These are phyloP conservation scores for Geotrichum australiense DNA, from an alignment of 1,139 yeast genomes.

Conservation along the genomic window DNA sequence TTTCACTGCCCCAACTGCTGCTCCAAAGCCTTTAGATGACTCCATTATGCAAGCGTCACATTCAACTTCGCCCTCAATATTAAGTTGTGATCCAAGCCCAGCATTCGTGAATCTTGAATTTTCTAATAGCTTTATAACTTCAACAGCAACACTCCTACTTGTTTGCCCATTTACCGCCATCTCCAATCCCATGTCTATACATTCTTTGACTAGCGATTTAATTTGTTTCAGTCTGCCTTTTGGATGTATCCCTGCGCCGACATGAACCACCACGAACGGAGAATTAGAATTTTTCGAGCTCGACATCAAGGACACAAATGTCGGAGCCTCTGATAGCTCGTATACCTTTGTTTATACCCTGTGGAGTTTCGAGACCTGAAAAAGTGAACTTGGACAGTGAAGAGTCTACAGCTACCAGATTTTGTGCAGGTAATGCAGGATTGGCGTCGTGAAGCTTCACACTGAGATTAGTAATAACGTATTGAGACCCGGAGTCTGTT, in stretches of 20 bases:
- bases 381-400: constrained; percentile 25
- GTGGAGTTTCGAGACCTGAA: constrained; percentile 22
- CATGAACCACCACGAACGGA: constrained; percentile 30
- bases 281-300: not conserved
- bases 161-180: constrained; percentile 19
- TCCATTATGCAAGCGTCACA: constrained; percentile 43
- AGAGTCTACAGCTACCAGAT: constrained; percentile 25
- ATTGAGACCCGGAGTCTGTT: not conserved
- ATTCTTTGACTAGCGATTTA: constrained; percentile 21
- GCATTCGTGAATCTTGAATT: constrained; percentile 45
- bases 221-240: constrained; percentile 19
- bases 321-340: constrained; percentile 23
- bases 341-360: constrained; percentile 22
- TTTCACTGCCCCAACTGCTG: constrained; percentile 32
- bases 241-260: constrained; percentile 35
- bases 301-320: constrained; percentile 20
- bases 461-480: constrained; percentile 1
- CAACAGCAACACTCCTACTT: constrained; percentile 23
- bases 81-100: constrained; percentile 51
- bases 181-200: constrained; percentile 24
- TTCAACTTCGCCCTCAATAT: constrained; percentile 42
- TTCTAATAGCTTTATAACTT: constrained; percentile 38
- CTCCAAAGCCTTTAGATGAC: constrained; percentile 21
- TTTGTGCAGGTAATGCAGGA: constrained; percentile 16
- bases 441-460: constrained; percentile 16